These are phyloP conservation scores for Pseudophaeomoniella oleicola DNA, from an alignment of 2,329 filamentous ascomycete species.

Conservation along the genomic window DNA sequence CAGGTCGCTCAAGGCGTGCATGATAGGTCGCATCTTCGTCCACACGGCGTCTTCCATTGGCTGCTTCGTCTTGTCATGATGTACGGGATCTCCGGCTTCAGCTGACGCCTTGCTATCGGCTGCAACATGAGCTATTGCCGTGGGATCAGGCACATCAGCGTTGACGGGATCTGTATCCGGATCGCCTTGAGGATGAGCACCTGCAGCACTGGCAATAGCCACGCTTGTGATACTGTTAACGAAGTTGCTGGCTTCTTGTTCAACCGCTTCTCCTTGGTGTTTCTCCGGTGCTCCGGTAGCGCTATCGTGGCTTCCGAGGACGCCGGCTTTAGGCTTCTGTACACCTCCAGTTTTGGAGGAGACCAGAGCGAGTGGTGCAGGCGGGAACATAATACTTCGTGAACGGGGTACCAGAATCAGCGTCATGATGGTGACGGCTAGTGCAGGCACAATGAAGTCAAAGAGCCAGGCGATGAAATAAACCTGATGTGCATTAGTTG, in stretches of 20 bases:
- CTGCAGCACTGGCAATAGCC: conserved; percentile 58
- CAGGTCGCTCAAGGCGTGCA: conserved; percentile 48
- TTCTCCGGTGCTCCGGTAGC: conserved; percentile 72
- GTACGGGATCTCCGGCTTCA: conserved; percentile 32
- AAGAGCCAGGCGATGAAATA: conserved; percentile 56
- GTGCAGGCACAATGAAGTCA: conserved; percentile 52
- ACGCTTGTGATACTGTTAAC: conserved; percentile 60
- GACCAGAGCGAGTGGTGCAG: conserved; percentile 61
- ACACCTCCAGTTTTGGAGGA: conserved; percentile 55
- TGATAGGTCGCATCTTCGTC: conserved; percentile 58
- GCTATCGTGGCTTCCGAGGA: conserved; percentile 61
- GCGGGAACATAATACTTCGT: conserved; percentile 55
- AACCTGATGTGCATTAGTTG: conserved; percentile 16
- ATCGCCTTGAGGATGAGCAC: conserved; percentile 58
- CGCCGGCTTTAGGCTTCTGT: conserved; percentile 61
- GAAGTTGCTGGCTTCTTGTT: conserved; percentile 70
- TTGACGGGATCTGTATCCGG: conserved; percentile 37
- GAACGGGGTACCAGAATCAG: conserved; percentile 52
- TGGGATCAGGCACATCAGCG: conserved; percentile 45
- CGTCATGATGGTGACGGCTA: conserved; percentile 44
- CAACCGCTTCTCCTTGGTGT: conserved; percentile 68
- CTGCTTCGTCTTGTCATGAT: conserved; percentile 63
- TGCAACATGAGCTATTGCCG: conserved; percentile 37
- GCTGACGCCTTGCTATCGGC: conserved; percentile 40
- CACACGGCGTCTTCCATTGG: conserved; percentile 66